Percentiles rank a stretch among this genome's conserved stretches.
These are phyloP conservation scores for Parafenestella ontariensis DNA, from an alignment of 2,329 filamentous ascomycete genomes.

Conservation along the genomic window DNA sequence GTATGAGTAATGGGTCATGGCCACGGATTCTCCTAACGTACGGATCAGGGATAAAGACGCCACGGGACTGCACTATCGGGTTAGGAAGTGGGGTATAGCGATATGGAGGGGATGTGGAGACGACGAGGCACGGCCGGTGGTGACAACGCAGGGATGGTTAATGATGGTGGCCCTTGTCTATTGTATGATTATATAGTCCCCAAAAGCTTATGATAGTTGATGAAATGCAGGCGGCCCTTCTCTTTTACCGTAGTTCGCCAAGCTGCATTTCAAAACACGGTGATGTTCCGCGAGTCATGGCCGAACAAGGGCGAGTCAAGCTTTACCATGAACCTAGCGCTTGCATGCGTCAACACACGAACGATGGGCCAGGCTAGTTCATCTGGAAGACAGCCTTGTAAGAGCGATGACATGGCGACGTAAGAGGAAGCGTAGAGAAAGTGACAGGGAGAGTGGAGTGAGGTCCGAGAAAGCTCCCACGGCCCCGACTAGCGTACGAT, in stretches of 20 bases:
- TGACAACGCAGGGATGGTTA: conserved; percentile 19
- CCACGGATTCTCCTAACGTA: conserved; percentile 18
- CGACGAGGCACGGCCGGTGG: conserved; percentile 10
- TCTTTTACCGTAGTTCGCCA: conserved; percentile 11
- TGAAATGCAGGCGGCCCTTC: conserved; percentile 35
- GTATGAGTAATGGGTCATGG: conserved; percentile 40
- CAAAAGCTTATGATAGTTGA: conserved; percentile 34
- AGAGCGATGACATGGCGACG: background rate
- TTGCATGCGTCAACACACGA: background rate
- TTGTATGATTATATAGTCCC: conserved; percentile 49
- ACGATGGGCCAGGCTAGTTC: background rate
- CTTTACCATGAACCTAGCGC: conserved; percentile 1
- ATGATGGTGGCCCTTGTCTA: conserved; percentile 42
- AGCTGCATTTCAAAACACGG: background rate
- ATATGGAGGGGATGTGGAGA: conserved; percentile 9
- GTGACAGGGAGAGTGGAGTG: conserved; percentile 12
- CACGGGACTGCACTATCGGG: conserved; percentile 1
- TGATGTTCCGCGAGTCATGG: conserved; percentile 19
- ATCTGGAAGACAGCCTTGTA: background rate
- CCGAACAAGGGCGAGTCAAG: background rate
- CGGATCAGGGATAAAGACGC: background rate
- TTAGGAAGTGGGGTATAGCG: conserved; percentile 2
- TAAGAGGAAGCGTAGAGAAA: background rate
- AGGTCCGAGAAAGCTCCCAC: conserved; percentile 42
- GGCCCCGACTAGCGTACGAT: conserved; percentile 15